These are phyloP conservation scores for Pseudopithomyces maydicus DNA, from an alignment of 2,329 filamentous ascomycete species.

Conservation along the genomic window DNA sequence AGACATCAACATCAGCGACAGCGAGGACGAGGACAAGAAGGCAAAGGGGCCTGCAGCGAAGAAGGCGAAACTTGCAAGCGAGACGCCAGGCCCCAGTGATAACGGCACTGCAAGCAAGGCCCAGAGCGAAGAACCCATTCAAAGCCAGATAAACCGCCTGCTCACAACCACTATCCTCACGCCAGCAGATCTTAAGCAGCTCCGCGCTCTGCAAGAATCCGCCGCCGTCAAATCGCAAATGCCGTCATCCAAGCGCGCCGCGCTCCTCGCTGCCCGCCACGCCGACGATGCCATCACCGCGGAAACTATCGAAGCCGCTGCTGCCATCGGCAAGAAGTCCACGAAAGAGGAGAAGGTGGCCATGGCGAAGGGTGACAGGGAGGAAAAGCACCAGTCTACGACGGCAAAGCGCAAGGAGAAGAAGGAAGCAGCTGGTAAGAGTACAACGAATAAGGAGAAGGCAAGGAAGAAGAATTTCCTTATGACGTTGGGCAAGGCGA, in stretches of 20 bases:
- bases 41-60: constrained; percentile 48
- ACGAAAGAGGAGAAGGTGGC: constrained; percentile 91
- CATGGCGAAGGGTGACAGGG: constrained; percentile 80
- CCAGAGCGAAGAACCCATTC: constrained; percentile 47
- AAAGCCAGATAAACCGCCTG: constrained; percentile 61
- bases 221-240: constrained; percentile 71
- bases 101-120: constrained; percentile 45
- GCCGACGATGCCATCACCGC: constrained; percentile 88
- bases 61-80: constrained; percentile 62
- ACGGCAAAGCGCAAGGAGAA: constrained; percentile 83
- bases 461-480: constrained; percentile 96
- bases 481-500: constrained; percentile 97
- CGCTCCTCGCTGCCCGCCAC: constrained; percentile 61
- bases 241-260: constrained; percentile 49
- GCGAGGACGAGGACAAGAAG: constrained; percentile 72
- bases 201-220: constrained; percentile 81
- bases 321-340: constrained; percentile 74
- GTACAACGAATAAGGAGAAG: constrained; percentile 97
- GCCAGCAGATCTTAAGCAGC: constrained; percentile 92
- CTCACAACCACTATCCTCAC: constrained; percentile 95
- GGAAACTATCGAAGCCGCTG: constrained; percentile 86
- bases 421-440: constrained; percentile 90
- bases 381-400: constrained; percentile 82
- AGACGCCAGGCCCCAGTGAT: constrained; percentile 42
- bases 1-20: constrained; percentile 73